These are phyloP conservation scores for Cubamyces lactineus DNA, from an alignment of 768 basidiomycete species.

Conservation along the genomic window DNA sequence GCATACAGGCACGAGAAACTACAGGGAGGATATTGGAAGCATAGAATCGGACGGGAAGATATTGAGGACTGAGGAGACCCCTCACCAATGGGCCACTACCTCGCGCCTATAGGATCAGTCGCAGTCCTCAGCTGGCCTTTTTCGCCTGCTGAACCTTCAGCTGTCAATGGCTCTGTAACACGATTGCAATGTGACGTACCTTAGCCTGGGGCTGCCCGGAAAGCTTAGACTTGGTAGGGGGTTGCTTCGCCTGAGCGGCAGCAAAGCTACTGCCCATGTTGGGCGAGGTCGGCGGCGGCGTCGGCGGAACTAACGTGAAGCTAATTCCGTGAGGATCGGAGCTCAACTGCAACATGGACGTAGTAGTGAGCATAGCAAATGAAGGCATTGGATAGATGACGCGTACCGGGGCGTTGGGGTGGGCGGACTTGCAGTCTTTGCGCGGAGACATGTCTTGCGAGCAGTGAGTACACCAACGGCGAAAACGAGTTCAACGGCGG, in stretches of 20 bases:
- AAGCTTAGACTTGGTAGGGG: not conserved
- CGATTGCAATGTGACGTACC: not conserved
- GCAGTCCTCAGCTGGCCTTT: not conserved
- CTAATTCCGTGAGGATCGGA: slow-evolving; percentile 15
- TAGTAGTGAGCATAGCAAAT: not conserved
- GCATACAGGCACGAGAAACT: too few relatives aligned
- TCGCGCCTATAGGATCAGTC: too few relatives aligned
- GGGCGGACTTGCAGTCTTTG: slow-evolving; percentile 3
- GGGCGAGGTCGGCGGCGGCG: slow-evolving; percentile 9
- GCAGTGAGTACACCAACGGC: not conserved
- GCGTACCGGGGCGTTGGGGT: slow-evolving; percentile 11
- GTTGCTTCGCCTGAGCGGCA: not conserved
- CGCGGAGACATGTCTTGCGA: slow-evolving; percentile 1
- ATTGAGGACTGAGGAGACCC: not conserved
- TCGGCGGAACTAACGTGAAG: slow-evolving; percentile 9
- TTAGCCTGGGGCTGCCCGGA: not conserved
- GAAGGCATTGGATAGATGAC: not conserved
- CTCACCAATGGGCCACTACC: too few relatives aligned
- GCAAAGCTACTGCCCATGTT: slow-evolving; percentile 1
- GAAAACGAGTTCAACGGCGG: not conserved
- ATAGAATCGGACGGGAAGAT: too few relatives aligned
- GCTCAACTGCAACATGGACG: not conserved
- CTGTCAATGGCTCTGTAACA: not conserved
- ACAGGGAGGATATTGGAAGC: too few relatives aligned
- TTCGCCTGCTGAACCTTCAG: not conserved